A percentile compares a stretch with the other conserved stretches of the same genome.
Conservation (phyloP, 1,139 yeast genomes). For the Suhomyces maxii region DNA sequence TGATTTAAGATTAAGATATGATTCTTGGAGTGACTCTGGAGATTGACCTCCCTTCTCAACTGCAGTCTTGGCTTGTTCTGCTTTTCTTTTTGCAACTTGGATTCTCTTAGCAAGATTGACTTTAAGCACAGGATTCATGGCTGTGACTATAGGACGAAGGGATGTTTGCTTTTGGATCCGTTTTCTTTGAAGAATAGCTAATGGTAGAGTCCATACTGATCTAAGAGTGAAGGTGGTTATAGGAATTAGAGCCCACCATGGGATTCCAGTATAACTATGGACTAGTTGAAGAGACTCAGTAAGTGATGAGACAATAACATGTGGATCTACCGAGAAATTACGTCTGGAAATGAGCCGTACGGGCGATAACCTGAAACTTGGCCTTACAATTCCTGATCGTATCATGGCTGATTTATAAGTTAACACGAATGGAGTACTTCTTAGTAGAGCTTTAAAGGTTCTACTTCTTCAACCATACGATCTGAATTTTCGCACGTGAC, state of each 20-base stretch:
- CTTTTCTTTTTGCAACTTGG: slow-evolving; percentile 36
- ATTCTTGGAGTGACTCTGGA: slow-evolving; percentile 8
- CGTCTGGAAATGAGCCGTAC: neutral
- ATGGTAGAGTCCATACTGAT: slow-evolving; percentile 68
- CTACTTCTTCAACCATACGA: no score
- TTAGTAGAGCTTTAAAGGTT: no score
- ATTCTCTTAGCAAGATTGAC: slow-evolving; percentile 67
- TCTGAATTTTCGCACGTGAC: no score
- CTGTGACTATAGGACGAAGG: slow-evolving; percentile 65
- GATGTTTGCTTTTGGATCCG: slow-evolving; percentile 70
- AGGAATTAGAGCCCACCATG: slow-evolving; percentile 87
- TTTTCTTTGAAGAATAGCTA: slow-evolving; percentile 70
- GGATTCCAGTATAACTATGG: slow-evolving; percentile 60
- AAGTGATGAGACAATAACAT: slow-evolving; percentile 28
- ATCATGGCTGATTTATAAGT: neutral
- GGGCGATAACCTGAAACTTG: neutral
- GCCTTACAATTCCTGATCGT: neutral
- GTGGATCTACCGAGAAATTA: slow-evolving; percentile 18
- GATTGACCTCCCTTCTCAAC: slow-evolving; percentile 4
- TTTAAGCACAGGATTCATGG: slow-evolving; percentile 74
- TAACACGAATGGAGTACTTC: no score
- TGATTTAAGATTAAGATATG: slow-evolving; percentile 16
- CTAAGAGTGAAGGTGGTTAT: slow-evolving; percentile 66
- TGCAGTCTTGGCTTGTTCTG: slow-evolving; percentile 15
- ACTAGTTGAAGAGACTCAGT: slow-evolving; percentile 47